phyloP scores from a whole-genome alignment of 2,329 filamentous ascomycete genomes.

The Thielaviopsis musarum region DNA sequence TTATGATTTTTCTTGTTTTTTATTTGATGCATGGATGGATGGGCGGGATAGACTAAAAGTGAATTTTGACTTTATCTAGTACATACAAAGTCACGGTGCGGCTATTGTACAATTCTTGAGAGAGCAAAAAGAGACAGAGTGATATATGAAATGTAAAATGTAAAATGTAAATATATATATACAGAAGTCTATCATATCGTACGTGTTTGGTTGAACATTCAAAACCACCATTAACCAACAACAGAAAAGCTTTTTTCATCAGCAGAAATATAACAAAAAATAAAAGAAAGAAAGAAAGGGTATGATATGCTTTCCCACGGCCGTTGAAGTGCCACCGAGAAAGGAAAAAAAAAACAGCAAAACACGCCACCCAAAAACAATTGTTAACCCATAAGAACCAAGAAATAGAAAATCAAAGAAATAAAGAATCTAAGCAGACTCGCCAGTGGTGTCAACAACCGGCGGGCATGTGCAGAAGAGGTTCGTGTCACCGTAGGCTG shows the following conservation, averaged over 20 bases:
- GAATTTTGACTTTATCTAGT: background rate
- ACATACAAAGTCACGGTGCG: background rate
- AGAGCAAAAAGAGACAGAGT: no score
- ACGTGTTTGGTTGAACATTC: background rate
- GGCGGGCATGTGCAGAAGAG: slow-evolving; percentile 90
- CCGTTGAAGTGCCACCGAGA: slow-evolving; percentile 9
- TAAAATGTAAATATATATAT: background rate
- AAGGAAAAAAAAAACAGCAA: slow-evolving; percentile 7
- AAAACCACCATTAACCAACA: background rate
- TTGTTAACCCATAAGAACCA: background rate
- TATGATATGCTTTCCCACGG: slow-evolving; percentile 1
- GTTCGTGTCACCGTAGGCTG: slow-evolving; percentile 79
- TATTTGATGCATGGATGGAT: background rate
- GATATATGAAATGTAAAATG: background rate
- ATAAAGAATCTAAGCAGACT: slow-evolving; percentile 11
- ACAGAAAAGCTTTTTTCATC: background rate
- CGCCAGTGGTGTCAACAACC: slow-evolving; percentile 44
- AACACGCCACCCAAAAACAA: slow-evolving; percentile 1
- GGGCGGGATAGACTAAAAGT: slow-evolving; percentile 5
- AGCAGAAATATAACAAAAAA: slow-evolving; percentile 1
- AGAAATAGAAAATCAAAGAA: background rate
- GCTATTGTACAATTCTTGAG: background rate
- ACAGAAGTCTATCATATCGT: background rate
- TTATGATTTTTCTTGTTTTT: background rate
- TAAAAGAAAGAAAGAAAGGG: slow-evolving; percentile 9